Evolutionary conservation across 2,329 filamentous ascomycete species (phyloP), one percentile per base, ranked within the genome.

Genomic region (Cladosporium sp.): DNA sequence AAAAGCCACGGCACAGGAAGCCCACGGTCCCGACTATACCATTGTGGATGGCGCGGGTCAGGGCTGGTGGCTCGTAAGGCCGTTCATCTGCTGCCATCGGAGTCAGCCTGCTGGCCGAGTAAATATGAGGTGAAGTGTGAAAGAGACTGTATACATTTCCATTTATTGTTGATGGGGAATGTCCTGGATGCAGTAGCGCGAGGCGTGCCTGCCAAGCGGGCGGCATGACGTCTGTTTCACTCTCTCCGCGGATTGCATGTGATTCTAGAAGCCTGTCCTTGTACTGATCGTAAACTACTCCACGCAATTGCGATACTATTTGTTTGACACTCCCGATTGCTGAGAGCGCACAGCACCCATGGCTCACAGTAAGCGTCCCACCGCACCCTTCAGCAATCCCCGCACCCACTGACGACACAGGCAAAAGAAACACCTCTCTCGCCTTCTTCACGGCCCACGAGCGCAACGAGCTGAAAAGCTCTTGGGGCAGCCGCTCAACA

Each of bases 391-490:
- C 14, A 20, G 20, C 20, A 25, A 37, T 37, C 47, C 38, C 22
- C 39, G 5, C 37, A n/a, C 30, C 25, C 47, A 55, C 61, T 61
- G 38, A 66, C 59, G 59, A 61, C 7, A 3, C 64, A 73, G 71
- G 73, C 67, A 96, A 96, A 78, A 86, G 91, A 67, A 96, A 97
- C 77, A 96, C 92, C 45, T 93, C 90, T 45, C 86, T 93, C 45
- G 87, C 92, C 42, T 92, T 97, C 75, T 97, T 97, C 80, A 97
- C 94, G 36, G 87, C 91, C 22, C 86, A 97, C 76, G 94, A 97
- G 77, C 88, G 94, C 65, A 83, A 84, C 54, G 84, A 93, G 51
- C 88, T 96, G 61, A 90, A 92, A 69, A 83, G 84, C 17, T 85
- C 86, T 66, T 97, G 94, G 92, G 86, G 88, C 66, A 85, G 88